Evolutionary conservation across 257 asterid genomes (phyloP), one percentile per base, ranked within the genome.

Genomic region (Anisodus tanguticus): DNA sequence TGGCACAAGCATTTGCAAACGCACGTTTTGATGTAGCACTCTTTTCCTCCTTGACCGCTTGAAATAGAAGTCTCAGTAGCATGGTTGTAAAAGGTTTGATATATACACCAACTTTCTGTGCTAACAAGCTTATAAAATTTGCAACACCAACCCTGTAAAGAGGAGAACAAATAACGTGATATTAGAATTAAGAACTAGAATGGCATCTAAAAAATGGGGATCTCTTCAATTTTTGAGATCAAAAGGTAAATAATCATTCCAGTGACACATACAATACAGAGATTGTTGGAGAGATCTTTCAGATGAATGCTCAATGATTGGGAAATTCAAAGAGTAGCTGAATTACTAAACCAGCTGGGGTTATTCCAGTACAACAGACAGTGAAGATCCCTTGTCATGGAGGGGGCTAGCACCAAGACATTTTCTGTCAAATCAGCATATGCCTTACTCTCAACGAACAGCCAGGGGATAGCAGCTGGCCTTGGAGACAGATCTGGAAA

Each of bases 1-100:
- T 84, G 53, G 99, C 97, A 87, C 98, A 96, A 57, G 99, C 99
- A 92, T 91, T 94, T 66, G 98, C 97, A 88, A 93, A 95, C 81
- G 98, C 98, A 83, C 98, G 98, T 86, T 90, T 94, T 53, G 97
- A 92, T 35, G 97, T 90, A 85, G 89, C 86, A 84, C 99, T 94
- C 89, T 85, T 96, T 89, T 96, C 99, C 84, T 94, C 98, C 90
- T 89, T 93, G 79, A 92, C 97, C 78, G 90, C 99, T 63, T 97
- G 95, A 90, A 96, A 91, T 81, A 96, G 89, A 80, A 94, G 97
- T 92, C 86, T 93, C 95, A 96, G 90, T 62, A 96, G 92, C 89
- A 88, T 82, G 87, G 86, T 84, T n/a, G 95, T 90, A 92, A 94
- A 96, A 19, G 98, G 92, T 87, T 92, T 96, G 90, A 94, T 95